Percentiles rank a stretch among this genome's conserved stretches.
phyloP scores from a whole-genome alignment of 345 rosid species.

The Camelina hispida region DNA sequence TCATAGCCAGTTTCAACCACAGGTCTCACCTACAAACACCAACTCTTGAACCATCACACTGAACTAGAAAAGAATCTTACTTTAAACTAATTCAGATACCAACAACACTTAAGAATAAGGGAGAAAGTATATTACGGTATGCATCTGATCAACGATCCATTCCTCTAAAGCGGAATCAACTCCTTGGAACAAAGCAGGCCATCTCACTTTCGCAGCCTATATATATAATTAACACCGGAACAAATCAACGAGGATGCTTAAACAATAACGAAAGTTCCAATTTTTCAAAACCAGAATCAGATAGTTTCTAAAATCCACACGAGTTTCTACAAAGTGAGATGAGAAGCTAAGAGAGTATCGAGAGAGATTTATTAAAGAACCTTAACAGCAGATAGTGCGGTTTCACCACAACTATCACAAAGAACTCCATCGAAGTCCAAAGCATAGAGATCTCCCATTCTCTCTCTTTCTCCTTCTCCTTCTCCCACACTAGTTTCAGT shows the following conservation, averaged over 20 bases:
- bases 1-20: conserved; percentile 97
- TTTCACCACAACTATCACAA: conserved; percentile 95
- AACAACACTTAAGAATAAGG: background rate
- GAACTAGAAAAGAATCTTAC: background rate
- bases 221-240: background rate
- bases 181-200: conserved; percentile 71
- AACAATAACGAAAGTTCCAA: background rate
- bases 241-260: background rate
- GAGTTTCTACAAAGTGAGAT: conserved; percentile 13
- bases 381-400: conserved; percentile 95
- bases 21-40: conserved; percentile 72
- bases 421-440: conserved; percentile 96
- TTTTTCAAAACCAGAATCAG: background rate
- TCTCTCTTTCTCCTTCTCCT: conserved; percentile 11
- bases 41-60: background rate
- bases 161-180: conserved; percentile 69
- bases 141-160: conserved; percentile 93
- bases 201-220: conserved; percentile 85
- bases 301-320: background rate
- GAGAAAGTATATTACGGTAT: conserved; percentile 49
- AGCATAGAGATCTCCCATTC: conserved; percentile 81
- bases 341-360: background rate
- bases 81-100: background rate
- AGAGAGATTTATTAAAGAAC: conserved; percentile 39
- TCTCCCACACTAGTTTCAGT: conserved; percentile 16